Evolutionary conservation across 352 stramenopile genomes (phyloP), one percentile per base, ranked within the genome.

Genomic region (Halophytophthora batemanensis): DNA sequence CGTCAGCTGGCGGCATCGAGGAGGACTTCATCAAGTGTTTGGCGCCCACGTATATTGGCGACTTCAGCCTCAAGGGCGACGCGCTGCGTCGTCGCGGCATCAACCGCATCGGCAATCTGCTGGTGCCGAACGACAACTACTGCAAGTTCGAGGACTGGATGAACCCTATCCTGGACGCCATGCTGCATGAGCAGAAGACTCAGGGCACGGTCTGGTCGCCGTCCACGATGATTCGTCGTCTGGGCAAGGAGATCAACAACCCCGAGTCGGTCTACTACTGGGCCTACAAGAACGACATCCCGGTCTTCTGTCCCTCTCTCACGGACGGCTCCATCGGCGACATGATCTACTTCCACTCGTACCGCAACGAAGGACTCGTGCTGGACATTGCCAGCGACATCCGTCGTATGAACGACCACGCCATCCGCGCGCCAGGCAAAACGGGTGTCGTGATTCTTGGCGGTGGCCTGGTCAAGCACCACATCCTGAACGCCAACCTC

Each of bases 301-400:
- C 98, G 6, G 93, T 99, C 6, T 99, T 99, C 69, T 99, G 96
- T 65, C 98, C 98, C 0, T 96, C 97, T 13, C 74, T 99, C 36
- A 99, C 98, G 29, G 98, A 99, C 73, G 98, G 98, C 41, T 98
- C 88, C 37, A 95, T 99, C 50, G 98, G 98, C 33, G 98, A 99
- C 67, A 99, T 99, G 98, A 90, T 99, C n/a, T 99, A 99, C 82
- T 99, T 99, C 66, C 96, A 99, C 71, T 98, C 93, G 51, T 99
- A 99, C 83, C 98, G 98, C 64, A 89, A 97, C 18, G 85, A 93
- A 37, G 98, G 97, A 3, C 96, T 99, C 43, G 66, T 99, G 8
- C 60, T 99, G 10, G 98, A 99, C 63, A 98, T 99, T 54, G 90
- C 86, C 15, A 86, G 93, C 45, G 97, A 99, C 66, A 99, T 99